Base-by-base conservation (phyloP, 2,329 filamentous ascomycete genomes). In the Trichoderma atroviride region DNA sequence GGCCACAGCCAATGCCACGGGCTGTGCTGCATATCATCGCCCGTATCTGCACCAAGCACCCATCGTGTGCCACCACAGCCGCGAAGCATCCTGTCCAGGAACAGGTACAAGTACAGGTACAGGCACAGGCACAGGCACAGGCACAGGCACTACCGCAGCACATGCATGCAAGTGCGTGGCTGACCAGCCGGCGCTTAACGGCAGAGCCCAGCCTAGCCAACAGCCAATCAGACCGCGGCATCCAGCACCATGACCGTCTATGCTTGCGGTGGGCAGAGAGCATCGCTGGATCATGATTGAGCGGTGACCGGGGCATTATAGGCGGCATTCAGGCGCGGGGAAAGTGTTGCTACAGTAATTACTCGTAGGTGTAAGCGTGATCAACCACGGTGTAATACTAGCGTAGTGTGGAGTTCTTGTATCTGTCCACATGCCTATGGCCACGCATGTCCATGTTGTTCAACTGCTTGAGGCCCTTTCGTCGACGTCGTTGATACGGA, bases 181-280 rank as follows among this genome's bases (percentile, higher is more conserved):
- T 65, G 37, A 24, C 24, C 40, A 13, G 47, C 62, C 31, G 62
- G 62, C 62, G 62, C 62, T 65, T 65, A 65, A 65, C 35, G n/a
- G 62, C 52, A 65, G 22, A 53, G 60, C 31, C 47, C 31, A 63
- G 47, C 47, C 31, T n/a, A 11, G 33, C 62, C 62, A 22, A 29
- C 62, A 35, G 40, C 62, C 62, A 65, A 65, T 65, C 62, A 57
- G 52, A 24, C 62, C 27, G 62, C 62, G 11, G 40, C 24, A 24
- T 56, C 31, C 62, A 56, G 24, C 62, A 65, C 62, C 53, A 65
- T 57, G 22, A 57, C 53, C 52, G 62, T 40, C 27, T 47, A n/a
- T 37, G 16, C 22, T 22, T 43, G 61, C 22, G 43, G 33, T 31
- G 60, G 60, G 29, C 29, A 37, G 47, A 43, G 19, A 24, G n/a